Percentiles rank a stretch among this genome's conserved stretches.
Conservation (phyloP, 1,284 basidiomycete genomes). For the Omphalotus olearius region DNA sequence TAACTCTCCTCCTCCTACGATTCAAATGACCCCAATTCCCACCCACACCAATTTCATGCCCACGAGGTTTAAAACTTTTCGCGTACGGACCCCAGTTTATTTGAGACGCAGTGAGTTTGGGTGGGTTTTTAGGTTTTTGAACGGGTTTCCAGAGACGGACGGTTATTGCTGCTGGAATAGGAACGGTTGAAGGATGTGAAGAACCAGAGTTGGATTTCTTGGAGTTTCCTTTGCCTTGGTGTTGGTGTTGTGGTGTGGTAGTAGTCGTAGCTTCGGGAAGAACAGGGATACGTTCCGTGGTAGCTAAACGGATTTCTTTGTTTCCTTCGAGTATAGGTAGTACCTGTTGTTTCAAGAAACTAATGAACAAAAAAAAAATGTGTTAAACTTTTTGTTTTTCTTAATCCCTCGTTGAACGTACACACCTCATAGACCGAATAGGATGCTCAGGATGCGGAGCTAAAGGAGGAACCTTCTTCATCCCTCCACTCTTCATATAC, state of each 20-base stretch:
- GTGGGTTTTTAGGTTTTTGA: neutral
- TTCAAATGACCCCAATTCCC: conserved; percentile 8
- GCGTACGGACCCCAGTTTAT: neutral
- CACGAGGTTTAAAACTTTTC: neutral
- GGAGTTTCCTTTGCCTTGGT: conserved; percentile 24
- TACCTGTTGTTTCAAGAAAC: conserved; percentile 55
- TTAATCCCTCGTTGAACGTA: too few relatives aligned
- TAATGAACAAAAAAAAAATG: neutral
- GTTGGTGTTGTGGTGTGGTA: conserved; percentile 19
- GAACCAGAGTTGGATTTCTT: conserved; percentile 18
- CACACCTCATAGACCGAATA: conserved; percentile 49
- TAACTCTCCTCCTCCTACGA: neutral
- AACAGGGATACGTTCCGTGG: conserved; percentile 26
- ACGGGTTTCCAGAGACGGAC: conserved; percentile 9
- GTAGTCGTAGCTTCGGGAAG: conserved; percentile 25
- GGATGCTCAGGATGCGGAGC: conserved; percentile 41
- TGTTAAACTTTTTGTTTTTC: too few relatives aligned
- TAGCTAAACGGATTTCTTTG: conserved; percentile 40
- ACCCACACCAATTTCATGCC: conserved; percentile 3
- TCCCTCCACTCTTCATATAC: conserved; percentile 3
- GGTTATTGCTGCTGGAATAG: conserved; percentile 3
- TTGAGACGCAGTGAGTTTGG: neutral
- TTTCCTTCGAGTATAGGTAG: conserved; percentile 42
- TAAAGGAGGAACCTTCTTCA: conserved; percentile 12
- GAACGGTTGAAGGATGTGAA: neutral